A percentile compares a stretch with the other conserved stretches of the same genome.
phyloP scores from a whole-genome alignment of 768 basidiomycete genomes.

The Gautieria morchelliformis region DNA sequence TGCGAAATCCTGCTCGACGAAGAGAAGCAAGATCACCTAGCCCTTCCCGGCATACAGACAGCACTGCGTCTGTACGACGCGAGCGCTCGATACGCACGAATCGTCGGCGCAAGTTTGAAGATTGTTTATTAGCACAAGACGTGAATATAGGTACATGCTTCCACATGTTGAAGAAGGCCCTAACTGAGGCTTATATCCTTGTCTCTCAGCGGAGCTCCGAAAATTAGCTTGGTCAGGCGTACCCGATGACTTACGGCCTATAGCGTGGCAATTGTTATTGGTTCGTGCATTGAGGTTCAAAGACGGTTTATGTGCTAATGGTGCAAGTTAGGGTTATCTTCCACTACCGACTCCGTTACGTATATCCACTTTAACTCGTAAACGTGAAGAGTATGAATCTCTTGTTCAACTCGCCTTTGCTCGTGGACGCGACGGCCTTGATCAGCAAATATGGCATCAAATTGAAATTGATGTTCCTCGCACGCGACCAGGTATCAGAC shows the following conservation, averaged over 20 bases:
- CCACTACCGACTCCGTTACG: slow-evolving; percentile 76
- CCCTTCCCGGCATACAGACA: not conserved
- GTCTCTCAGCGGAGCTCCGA: slow-evolving; percentile 58
- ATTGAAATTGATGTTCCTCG: slow-evolving; percentile 97
- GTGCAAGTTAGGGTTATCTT: slow-evolving; percentile 66
- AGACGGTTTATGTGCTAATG: not conserved
- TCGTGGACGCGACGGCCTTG: slow-evolving; percentile 73
- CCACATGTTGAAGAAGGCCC: slow-evolving; percentile 1
- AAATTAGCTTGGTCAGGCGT: slow-evolving; percentile 95
- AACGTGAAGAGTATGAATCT: slow-evolving; percentile 85
- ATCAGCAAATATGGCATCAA: slow-evolving; percentile 99
- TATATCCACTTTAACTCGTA: slow-evolving; percentile 67
- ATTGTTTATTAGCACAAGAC: slow-evolving; percentile 65
- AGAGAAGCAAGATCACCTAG: slow-evolving; percentile 11
- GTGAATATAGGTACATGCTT: slow-evolving; percentile 66
- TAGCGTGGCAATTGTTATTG: slow-evolving; percentile 90
- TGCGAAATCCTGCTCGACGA: slow-evolving; percentile 31
- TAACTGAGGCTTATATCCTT: not conserved
- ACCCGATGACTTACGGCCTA: slow-evolving; percentile 74
- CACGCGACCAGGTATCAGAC: slow-evolving; percentile 78
- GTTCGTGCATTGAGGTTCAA: slow-evolving; percentile 36
- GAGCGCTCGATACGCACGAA: slow-evolving; percentile 74
- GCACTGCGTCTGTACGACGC: slow-evolving; percentile 46
- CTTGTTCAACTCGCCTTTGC: slow-evolving; percentile 87
- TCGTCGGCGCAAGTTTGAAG: slow-evolving; percentile 71